phyloP scores from a whole-genome alignment of 1,284 basidiomycete species.

The Cutaneotrichosporon sp. region DNA sequence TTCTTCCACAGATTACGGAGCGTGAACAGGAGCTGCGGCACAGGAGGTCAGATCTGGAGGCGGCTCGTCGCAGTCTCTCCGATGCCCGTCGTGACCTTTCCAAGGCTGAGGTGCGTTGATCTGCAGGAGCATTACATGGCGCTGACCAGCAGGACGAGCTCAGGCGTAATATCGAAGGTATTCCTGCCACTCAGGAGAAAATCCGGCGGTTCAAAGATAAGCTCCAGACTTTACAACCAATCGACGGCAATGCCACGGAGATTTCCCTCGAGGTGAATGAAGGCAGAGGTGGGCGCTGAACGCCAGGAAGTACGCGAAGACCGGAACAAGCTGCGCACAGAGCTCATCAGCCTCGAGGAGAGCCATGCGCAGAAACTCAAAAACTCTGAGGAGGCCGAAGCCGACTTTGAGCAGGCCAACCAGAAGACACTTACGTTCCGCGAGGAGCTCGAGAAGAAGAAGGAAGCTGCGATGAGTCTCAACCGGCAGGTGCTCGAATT shows the following conservation, averaged over 20 bases:
- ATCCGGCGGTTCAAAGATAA: conserved; percentile 1
- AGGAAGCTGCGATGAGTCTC: not conserved
- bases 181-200: not conserved
- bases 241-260: conserved; percentile 4
- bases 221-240: not conserved
- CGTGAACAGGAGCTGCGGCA: not conserved
- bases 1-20: not conserved
- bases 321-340: not conserved
- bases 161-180: not conserved
- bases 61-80: not conserved
- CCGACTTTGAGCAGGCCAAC: conserved; percentile 57
- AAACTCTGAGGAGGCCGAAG: not conserved
- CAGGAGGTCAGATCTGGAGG: not conserved
- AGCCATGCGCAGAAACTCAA: not conserved
- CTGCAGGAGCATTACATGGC: too few relatives aligned
- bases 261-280: conserved; percentile 3
- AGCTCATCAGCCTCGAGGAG: not conserved
- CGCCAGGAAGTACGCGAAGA: not conserved
- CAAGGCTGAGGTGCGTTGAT: not conserved
- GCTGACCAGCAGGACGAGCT: conserved; percentile 7
- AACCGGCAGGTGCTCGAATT: not conserved
- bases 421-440: conserved; percentile 58
- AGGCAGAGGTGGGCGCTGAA: too few relatives aligned
- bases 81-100: not conserved
- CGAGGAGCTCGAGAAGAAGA: conserved; percentile 26